A percentile compares a stretch with the other conserved stretches of the same genome.
Conservation (phyloP, 208 protist genomes). For the Leishmania arabica region DNA sequence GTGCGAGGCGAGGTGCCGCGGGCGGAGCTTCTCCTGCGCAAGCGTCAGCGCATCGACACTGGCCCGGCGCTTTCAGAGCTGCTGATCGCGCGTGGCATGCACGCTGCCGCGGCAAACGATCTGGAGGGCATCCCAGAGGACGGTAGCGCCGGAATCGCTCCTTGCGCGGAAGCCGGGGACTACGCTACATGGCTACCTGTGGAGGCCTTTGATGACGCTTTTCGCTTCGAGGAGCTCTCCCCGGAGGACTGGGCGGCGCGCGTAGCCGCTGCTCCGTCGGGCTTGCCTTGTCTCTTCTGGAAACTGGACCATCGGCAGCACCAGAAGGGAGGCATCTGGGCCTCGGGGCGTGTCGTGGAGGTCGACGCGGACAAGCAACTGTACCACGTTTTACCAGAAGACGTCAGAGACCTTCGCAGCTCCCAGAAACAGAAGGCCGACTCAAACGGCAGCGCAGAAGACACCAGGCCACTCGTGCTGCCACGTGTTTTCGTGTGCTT, state of each 20-base stretch:
- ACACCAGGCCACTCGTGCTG: conserved; percentile 19
- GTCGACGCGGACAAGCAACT: conserved; percentile 20
- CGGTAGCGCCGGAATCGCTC: not conserved
- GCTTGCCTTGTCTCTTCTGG: conserved; percentile 52
- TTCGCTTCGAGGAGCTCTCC: conserved; percentile 81
- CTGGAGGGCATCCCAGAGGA: conserved; percentile 3
- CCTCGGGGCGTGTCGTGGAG: conserved; percentile 22
- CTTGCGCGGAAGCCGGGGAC: conserved; percentile 7
- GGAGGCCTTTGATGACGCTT: conserved; percentile 91
- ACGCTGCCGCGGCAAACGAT: not conserved
- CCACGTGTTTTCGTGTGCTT: conserved; percentile 93
- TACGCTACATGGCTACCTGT: conserved; percentile 89
- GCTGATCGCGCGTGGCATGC: conserved; percentile 69
- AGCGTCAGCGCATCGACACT: conserved; percentile 65
- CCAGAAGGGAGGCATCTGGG: conserved; percentile 20
- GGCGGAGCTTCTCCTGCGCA: conserved; percentile 82
- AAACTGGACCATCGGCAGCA: conserved; percentile 31
- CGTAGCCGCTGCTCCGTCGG: conserved; percentile 22
- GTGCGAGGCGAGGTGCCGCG: conserved; percentile 83
- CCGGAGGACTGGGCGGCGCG: conserved; percentile 67
- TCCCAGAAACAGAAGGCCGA: not conserved
- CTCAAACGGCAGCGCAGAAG: not conserved
- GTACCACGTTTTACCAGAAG: conserved; percentile 21
- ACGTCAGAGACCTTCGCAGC: not conserved
- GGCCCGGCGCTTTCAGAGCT: conserved; percentile 58